Conservation (phyloP, 2,329 filamentous ascomycete species). For the Monosporascus ibericus region DNA sequence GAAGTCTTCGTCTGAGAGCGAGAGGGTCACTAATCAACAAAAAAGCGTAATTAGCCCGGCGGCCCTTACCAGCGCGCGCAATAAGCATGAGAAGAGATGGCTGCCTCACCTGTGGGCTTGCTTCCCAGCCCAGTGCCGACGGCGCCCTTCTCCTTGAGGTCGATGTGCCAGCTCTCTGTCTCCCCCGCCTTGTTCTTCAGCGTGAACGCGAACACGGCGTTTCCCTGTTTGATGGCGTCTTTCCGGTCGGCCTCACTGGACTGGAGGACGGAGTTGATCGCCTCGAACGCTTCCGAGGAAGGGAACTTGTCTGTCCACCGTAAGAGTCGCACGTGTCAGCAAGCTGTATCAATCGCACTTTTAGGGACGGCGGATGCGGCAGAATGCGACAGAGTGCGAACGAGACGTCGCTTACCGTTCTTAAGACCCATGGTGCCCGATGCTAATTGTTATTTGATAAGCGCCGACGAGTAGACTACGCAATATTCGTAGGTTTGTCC, state of each 20-base stretch:
- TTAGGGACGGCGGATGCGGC: not conserved
- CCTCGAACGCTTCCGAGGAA: slow-evolving; percentile 85
- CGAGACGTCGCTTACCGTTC: slow-evolving; percentile 49
- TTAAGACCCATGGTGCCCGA: slow-evolving; percentile 61
- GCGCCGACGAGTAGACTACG: no score
- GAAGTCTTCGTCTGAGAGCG: slow-evolving; percentile 82
- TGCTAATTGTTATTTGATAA: not conserved
- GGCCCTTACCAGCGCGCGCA: not conserved
- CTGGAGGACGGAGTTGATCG: slow-evolving; percentile 68
- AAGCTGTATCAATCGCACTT: not conserved
- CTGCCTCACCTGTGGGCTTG: slow-evolving; percentile 73
- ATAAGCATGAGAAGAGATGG: not conserved
- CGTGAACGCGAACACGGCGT: slow-evolving; percentile 83
- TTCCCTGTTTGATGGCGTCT: slow-evolving; percentile 82
- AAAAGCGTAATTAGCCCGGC: not conserved
- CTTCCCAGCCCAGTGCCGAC: slow-evolving; percentile 72
- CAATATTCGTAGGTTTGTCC: slow-evolving; percentile 1
- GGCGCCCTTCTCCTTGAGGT: slow-evolving; percentile 83
- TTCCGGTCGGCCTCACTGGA: slow-evolving; percentile 64
- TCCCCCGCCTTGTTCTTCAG: slow-evolving; percentile 82
- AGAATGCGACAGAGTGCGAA: not conserved
- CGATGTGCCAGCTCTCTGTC: slow-evolving; percentile 86
- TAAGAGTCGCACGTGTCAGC: slow-evolving; percentile 1
- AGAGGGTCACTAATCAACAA: slow-evolving; percentile 65
- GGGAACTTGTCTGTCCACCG: slow-evolving; percentile 66